A percentile compares a stretch with the other conserved stretches of the same genome.
Evolutionary conservation across 83 land plant genomes (phyloP).

Genomic region (Picea abies): DNA sequence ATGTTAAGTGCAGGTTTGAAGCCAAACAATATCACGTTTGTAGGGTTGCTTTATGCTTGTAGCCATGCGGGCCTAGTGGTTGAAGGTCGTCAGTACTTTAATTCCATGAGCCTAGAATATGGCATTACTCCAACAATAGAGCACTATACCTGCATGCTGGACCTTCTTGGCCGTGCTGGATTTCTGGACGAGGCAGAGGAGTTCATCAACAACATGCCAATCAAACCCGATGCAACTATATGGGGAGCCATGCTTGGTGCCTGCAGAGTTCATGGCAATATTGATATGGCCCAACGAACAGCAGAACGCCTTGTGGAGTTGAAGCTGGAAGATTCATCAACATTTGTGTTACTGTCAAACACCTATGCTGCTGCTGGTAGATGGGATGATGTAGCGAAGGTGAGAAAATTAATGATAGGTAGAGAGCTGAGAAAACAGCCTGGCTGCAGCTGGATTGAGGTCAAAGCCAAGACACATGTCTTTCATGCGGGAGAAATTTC

Average conservation of each 20-base stretch:
- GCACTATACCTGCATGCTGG: too few species aligned
- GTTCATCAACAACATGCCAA: background rate
- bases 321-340: conserved; percentile 9
- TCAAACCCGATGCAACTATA: conserved; percentile 4
- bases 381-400: conserved; percentile 14
- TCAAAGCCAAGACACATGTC: conserved; percentile 10
- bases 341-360: conserved; percentile 14
- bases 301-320: background rate
- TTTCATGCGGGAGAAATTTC: conserved; percentile 3
- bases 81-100: conserved; percentile 13
- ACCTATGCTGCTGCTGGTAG: conserved; percentile 13
- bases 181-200: conserved; percentile 13
- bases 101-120: conserved; percentile 18
- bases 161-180: background rate
- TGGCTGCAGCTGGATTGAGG: conserved; percentile 16
- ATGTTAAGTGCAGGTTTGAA: conserved; percentile 16
- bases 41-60: conserved; percentile 18
- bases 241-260: background rate
- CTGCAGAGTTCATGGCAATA: conserved; percentile 8
- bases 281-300: background rate
- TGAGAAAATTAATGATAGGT: conserved; percentile 16
- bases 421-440: conserved; percentile 10
- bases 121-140: background rate
- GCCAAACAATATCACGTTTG: conserved; percentile 18
- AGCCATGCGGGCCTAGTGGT: conserved; percentile 25